Conservation (phyloP, 2,329 filamentous ascomycete species). For the Raffaelea ambrosiae region DNA sequence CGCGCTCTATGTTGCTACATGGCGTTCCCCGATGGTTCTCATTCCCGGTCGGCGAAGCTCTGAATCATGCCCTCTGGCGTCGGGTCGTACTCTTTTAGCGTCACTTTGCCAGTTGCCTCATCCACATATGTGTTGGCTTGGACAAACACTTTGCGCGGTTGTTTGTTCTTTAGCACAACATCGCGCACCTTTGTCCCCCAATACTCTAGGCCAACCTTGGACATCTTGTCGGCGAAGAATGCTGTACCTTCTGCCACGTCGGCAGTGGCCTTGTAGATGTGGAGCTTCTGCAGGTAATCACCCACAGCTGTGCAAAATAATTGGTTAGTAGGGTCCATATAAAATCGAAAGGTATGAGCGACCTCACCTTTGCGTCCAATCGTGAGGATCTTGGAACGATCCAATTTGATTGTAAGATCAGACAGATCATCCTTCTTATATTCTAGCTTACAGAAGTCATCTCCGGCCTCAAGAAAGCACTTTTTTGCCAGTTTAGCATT, state of each 20-base stretch:
- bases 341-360: not conserved
- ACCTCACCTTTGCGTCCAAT: slow-evolving; percentile 59
- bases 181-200: slow-evolving; percentile 75
- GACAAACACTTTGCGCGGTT: slow-evolving; percentile 84
- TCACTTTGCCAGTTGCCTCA: slow-evolving; percentile 59
- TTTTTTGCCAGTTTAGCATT: slow-evolving; percentile 14
- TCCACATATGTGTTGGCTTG: slow-evolving; percentile 81
- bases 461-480: slow-evolving; percentile 78
- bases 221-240: slow-evolving; percentile 72
- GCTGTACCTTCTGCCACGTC: slow-evolving; percentile 69
- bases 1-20: not conserved
- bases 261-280: slow-evolving; percentile 86
- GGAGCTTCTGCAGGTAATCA: slow-evolving; percentile 80
- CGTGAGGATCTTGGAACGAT: slow-evolving; percentile 78
- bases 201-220: slow-evolving; percentile 69
- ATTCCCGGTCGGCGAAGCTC: slow-evolving; percentile 62
- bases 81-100: slow-evolving; percentile 78
- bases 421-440: slow-evolving; percentile 66
- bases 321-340: not conserved
- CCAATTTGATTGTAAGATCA: slow-evolving; percentile 73
- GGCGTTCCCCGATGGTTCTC: not conserved
- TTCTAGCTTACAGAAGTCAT: slow-evolving; percentile 76
- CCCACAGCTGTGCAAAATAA: slow-evolving; percentile 55
- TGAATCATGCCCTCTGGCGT: slow-evolving; percentile 72
- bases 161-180: slow-evolving; percentile 67